Evolutionary conservation across 179 eudicot genomes (phyloP).

Genomic region (Pouteria campechiana): DNA sequence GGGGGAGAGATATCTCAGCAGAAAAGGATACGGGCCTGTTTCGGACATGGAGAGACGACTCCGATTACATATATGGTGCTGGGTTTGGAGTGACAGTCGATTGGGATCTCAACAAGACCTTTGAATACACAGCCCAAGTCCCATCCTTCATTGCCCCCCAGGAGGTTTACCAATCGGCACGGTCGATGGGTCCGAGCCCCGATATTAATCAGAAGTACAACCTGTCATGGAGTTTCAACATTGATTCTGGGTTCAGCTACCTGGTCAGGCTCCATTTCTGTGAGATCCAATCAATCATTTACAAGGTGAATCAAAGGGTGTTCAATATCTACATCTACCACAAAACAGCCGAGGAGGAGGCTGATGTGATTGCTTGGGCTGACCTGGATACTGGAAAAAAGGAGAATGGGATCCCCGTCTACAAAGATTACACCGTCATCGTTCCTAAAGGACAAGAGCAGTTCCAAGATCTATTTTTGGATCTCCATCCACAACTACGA

Average conservation of each 20-base stretch:
- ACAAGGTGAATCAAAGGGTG: slow-evolving; percentile 6
- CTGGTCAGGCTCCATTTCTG: slow-evolving; percentile 32
- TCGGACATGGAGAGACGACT: slow-evolving; percentile 19
- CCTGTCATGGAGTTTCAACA: slow-evolving; percentile 18
- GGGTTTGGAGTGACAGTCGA: no score
- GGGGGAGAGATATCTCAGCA: slow-evolving; percentile 15
- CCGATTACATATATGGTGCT: slow-evolving; percentile 7
- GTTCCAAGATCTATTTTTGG: slow-evolving; percentile 2
- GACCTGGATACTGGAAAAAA: background rate
- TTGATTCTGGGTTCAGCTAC: slow-evolving; percentile 26
- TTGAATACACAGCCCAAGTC: no score
- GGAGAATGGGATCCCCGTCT: slow-evolving; percentile 1
- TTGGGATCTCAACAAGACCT: no score
- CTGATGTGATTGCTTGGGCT: background rate
- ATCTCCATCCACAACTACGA: background rate
- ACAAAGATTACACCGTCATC: slow-evolving; percentile 5
- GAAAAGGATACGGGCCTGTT: slow-evolving; percentile 15
- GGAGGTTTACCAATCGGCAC: slow-evolving; percentile 19
- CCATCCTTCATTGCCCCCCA: slow-evolving; percentile 17
- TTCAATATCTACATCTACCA: slow-evolving; percentile 11
- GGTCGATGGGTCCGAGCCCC: background rate
- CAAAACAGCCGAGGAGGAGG: slow-evolving; percentile 3
- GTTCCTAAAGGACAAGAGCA: background rate
- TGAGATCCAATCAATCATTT: slow-evolving; percentile 5
- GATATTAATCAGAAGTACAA: background rate